These are phyloP conservation scores for Komagataella pseudopastoris DNA, from an alignment of 805 yeast genomes.

Conservation along the genomic window DNA sequence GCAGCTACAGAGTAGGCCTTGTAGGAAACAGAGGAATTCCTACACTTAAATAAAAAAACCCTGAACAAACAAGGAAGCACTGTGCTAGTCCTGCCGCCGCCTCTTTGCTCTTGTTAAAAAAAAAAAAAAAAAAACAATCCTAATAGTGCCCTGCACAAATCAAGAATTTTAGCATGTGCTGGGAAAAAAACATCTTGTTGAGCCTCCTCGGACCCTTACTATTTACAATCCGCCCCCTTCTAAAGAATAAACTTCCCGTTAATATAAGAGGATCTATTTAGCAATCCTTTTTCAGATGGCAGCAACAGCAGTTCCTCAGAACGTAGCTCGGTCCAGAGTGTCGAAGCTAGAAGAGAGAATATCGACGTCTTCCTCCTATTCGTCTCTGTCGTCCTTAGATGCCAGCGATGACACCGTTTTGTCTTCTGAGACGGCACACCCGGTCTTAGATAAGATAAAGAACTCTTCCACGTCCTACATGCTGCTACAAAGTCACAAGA, in stretches of 20 bases:
- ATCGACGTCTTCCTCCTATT: not conserved
- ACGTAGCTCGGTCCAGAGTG: not conserved
- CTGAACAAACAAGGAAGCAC: not conserved
- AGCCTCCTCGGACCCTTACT: not conserved
- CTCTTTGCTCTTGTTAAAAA: too few relatives aligned
- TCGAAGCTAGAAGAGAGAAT: not conserved
- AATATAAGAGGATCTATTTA: not conserved
- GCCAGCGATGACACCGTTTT: not conserved
- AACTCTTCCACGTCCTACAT: not conserved
- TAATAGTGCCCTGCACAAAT: not conserved
- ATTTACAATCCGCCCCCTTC: not conserved
- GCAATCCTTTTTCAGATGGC: not conserved
- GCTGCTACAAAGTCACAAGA: constrained; percentile 12
- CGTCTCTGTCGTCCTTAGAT: not conserved
- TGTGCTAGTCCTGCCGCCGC: not conserved
- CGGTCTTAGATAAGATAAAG: not conserved
- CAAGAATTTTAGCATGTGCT: not conserved
- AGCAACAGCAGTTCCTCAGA: not conserved
- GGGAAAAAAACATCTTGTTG: not conserved
- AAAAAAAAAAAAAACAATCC: not conserved
- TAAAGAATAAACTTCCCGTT: too few relatives aligned
- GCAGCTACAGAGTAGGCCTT: not conserved
- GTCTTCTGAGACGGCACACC: not conserved
- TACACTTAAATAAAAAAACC: too few relatives aligned
- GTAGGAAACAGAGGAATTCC: not conserved